Base-by-base conservation (phyloP, 2,329 filamentous ascomycete genomes). In the Cytospora piceicola region DNA sequence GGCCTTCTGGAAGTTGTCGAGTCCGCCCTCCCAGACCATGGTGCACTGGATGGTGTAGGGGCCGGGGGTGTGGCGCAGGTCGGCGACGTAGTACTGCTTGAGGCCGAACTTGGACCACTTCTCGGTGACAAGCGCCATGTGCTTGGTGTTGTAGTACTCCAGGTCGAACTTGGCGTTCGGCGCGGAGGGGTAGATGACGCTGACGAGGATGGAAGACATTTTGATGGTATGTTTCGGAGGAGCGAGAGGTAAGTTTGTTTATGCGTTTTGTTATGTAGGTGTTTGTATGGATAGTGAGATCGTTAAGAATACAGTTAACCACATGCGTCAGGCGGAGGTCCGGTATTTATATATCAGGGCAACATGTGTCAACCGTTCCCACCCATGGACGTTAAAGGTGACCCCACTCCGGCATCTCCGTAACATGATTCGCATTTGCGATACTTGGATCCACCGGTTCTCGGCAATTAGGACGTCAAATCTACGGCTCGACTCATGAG, bases 71-170 rank as follows among this genome's bases (percentile, higher is more conserved):
- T 68, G 71, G 12, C 67, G 49, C 58, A 69, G 67, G 68, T 71
- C 71, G 63, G 71, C 75, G 2, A 75, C 63, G 27, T 71, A 70
- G 51, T 77, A 71, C 58, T 71, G 72, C 71, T 75, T 75, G 4
- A 84, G 72, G 51, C 82, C 82, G 58, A 74, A 69, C 1, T 71
- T 66, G 0, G 62, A 67, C 81, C 81, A 83, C 30, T 70, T 67
- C 57, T 77, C 73, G 32, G 71, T 66, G 20, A 79, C 78, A 3
- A 84, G 72, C 1, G 78, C 76, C 78, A 84, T 81, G 75, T 84
- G 82, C 24, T 68, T 77, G 3, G 70, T 63, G 46, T 82, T 70
- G 71, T 83, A 85, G 77, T 84, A 84, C 39, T 81, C 75, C 69
- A 82, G 73, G 74, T 84, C 73, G 75, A 84, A 84, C 14, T 69